Evolutionary conservation across 202 grass and related monocot genomes (phyloP), one percentile per base, ranked within the genome.

Genomic region (Schoenoplectus triqueter): DNA sequence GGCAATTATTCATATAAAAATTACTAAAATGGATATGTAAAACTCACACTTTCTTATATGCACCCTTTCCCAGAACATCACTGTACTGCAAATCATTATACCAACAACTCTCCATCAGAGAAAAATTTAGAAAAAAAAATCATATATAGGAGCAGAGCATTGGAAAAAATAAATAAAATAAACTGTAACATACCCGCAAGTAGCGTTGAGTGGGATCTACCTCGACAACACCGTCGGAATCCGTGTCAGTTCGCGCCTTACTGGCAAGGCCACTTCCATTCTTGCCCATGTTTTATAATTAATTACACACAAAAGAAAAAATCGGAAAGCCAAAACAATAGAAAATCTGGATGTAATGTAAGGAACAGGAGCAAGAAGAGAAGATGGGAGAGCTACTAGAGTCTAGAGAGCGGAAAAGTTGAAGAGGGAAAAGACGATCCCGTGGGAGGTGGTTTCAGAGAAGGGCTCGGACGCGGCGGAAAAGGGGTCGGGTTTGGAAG

Each of bases 11-110:
- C 31, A 39, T 78, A 62, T 31, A 39, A 76, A 56, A 50, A 64
- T 21, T 65, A 81, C 39, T 13, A 15, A 79, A 81, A 81, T 20
- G 11, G 40, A 20, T 45, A 81, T 15, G n/a, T 21, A 66, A 64
- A 81, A 81, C 79, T 81, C 61, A 81, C 79, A 81, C 79, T 81
- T 81, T 81, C 62, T 81, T 81, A 17, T 81, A 81, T 81, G 79
- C 79, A 31, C 79, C 79, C 79, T 81, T 81, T 51, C 79, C 79
- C 60, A 81, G 62, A 47, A 66, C 44, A 47, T 81, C 79, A 50
- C 7, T 20, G 44, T 81, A 81, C 79, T 81, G 79, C 15, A 81
- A 31, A 66, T 50, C 20, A 81, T 50, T 4, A 63, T 13, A 81
- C 6, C 15, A 49, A 20, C 14, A 62, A 41, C 41, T 80, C 4